Evolutionary conservation across 2,329 filamentous ascomycete genomes (phyloP), one percentile per base, ranked within the genome.

Genomic region (Sordariomycetes sp.): DNA sequence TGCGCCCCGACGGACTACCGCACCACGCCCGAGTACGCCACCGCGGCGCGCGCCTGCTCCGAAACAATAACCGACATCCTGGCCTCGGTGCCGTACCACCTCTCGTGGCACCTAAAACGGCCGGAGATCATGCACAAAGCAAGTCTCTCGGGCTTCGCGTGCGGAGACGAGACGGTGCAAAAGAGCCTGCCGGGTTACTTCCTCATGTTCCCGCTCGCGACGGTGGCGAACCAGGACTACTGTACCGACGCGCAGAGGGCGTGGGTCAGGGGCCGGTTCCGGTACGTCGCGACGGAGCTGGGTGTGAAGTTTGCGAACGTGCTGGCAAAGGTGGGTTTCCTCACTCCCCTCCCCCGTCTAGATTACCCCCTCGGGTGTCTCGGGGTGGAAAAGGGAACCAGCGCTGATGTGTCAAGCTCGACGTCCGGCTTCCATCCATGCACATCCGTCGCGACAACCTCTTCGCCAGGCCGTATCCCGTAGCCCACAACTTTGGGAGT

Each of bases 341-440:
- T 57, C 35, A 17, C 39, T 48, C 39, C 58, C 48, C 24, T 15
- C 13, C 39, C 39, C 39, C 39, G 15, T 45, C n/a, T 32, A 8
- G 28, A 32, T 5, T n/a, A n/a, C 36, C 36, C 39, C 39, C n/a
- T 45, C 2, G 6, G 5, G 17, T 32, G 28, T 32, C 39, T n/a
- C 15, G n/a, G 17, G 13, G 39, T n/a, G 15, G 7, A 45, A n/a
- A 8, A 17, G 39, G 39, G 2, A 7, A 42, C 3, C 13, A 8
- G 15, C 39, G 7, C 32, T 28, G 45, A 24, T n/a, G 17, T 55
- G 22, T 35, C 50, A 54, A 82, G 80, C 72, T 82, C 56, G 74
- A 80, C 64, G 67, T 84, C 56, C 78, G 81, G 25, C 72, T 83
- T 20, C 81, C 82, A 2, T 83, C 79, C 0, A 84, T 84, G 81